These are phyloP conservation scores for Macrocystidia cucumis DNA, from an alignment of 1,284 basidiomycete species.

Conservation along the genomic window DNA sequence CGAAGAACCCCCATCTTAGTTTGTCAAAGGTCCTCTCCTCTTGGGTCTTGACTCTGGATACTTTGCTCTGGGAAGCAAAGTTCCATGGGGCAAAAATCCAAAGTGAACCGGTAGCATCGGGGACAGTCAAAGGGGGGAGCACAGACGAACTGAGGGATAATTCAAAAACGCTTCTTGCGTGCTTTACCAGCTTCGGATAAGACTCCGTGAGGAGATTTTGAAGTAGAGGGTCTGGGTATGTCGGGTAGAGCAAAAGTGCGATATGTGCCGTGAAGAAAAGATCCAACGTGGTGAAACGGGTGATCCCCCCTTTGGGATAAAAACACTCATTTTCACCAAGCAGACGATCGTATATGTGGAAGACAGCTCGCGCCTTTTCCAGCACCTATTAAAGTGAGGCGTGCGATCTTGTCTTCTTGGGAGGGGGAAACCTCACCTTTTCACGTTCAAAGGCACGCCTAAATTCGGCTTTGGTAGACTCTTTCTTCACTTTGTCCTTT, in stretches of 20 bases:
- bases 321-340: constrained; percentile 46
- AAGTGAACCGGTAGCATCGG: constrained; percentile 12
- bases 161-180: constrained; percentile 43
- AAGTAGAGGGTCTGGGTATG: constrained; percentile 55
- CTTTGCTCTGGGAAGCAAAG: constrained; percentile 7
- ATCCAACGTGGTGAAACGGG: constrained; percentile 45
- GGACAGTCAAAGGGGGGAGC: constrained; percentile 7
- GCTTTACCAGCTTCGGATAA: constrained; percentile 47
- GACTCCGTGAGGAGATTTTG: constrained; percentile 42
- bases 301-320: constrained; percentile 22
- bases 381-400: constrained; percentile 33
- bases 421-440: constrained; percentile 35
- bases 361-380: constrained; percentile 46
- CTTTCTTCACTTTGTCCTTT: constrained; percentile 22
- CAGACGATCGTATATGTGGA: constrained; percentile 52
- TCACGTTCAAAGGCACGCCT: constrained; percentile 54
- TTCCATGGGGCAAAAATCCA: constrained; percentile 20
- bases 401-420: neutral
- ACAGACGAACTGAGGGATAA: constrained; percentile 14
- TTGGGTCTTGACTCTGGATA: constrained; percentile 11
- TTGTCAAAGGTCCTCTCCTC: constrained; percentile 25
- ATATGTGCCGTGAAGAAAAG: constrained; percentile 60
- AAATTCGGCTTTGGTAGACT: constrained; percentile 30
- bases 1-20: constrained; percentile 30
- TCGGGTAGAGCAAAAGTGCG: constrained; percentile 47